Evolutionary conservation across 2,329 filamentous ascomycete species (phyloP).

Genomic region (Colletotrichum lini): DNA sequence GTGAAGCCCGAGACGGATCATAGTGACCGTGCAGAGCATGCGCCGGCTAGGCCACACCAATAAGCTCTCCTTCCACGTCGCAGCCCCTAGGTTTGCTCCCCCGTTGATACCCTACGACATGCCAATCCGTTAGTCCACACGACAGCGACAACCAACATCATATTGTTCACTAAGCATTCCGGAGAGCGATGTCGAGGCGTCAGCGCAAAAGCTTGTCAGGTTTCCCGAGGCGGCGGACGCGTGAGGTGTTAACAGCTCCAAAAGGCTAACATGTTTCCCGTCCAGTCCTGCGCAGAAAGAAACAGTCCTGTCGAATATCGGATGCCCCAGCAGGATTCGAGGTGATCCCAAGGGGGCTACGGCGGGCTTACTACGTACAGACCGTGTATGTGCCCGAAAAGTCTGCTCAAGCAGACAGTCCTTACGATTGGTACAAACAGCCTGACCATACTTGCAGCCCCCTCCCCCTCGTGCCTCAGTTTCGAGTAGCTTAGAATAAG

Average conservation of each 20-base stretch:
- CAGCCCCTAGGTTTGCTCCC: too few relatives aligned
- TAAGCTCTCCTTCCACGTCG: too few relatives aligned
- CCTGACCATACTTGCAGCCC: neutral
- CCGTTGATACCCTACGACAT: too few relatives aligned
- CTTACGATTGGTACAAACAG: neutral
- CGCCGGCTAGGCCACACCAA: too few relatives aligned
- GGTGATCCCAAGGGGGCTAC: neutral
- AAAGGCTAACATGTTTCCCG: neutral
- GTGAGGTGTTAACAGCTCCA: neutral
- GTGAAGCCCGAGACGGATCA: too few relatives aligned
- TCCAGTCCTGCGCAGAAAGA: neutral
- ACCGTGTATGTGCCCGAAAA: neutral
- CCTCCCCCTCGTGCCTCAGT: neutral
- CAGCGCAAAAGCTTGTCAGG: neutral
- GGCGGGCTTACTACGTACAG: neutral
- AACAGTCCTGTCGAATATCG: neutral
- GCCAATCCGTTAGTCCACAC: too few relatives aligned
- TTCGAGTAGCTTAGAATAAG: neutral
- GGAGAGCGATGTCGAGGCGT: neutral
- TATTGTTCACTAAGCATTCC: too few relatives aligned
- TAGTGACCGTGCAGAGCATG: too few relatives aligned
- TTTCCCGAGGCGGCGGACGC: neutral
- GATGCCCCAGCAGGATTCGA: neutral
- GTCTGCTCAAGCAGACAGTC: neutral
- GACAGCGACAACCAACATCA: too few relatives aligned